Percentiles rank a stretch among this genome's conserved stretches.
phyloP scores from a whole-genome alignment of 164 flowering plant species.

The Annona cherimola region DNA sequence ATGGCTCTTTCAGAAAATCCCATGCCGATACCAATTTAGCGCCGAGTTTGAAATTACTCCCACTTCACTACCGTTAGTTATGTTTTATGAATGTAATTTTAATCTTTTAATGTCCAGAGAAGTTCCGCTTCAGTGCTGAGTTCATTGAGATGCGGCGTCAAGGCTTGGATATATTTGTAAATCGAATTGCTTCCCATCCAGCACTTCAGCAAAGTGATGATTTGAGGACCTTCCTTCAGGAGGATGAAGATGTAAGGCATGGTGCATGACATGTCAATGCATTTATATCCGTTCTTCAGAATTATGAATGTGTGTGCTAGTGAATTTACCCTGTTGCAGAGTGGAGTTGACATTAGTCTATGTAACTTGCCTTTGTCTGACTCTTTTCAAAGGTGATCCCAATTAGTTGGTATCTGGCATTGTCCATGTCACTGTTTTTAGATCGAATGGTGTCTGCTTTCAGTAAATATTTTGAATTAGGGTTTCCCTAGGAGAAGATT shows the following conservation, averaged over 20 bases:
- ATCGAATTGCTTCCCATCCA: constrained; percentile 81
- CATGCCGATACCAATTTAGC: too few relatives aligned
- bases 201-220: constrained; percentile 93
- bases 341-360: neutral
- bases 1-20: too few relatives aligned
- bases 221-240: constrained; percentile 78
- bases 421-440: too few relatives aligned
- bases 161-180: constrained; percentile 79
- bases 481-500: too few relatives aligned
- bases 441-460: too few relatives aligned
- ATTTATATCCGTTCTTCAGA: too few relatives aligned
- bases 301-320: too few relatives aligned
- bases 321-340: neutral
- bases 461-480: too few relatives aligned
- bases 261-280: neutral
- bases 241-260: constrained; percentile 76
- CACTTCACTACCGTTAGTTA: neutral
- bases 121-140: constrained; percentile 94
- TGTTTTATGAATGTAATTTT: constrained; percentile 5
- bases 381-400: neutral
- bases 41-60: too few relatives aligned
- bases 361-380: neutral
- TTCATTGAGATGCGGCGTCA: constrained; percentile 97
- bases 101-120: constrained; percentile 51
- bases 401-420: too few relatives aligned